Base-by-base conservation (phyloP, 352 stramenopile species). In the Pythium phragmitis region DNA sequence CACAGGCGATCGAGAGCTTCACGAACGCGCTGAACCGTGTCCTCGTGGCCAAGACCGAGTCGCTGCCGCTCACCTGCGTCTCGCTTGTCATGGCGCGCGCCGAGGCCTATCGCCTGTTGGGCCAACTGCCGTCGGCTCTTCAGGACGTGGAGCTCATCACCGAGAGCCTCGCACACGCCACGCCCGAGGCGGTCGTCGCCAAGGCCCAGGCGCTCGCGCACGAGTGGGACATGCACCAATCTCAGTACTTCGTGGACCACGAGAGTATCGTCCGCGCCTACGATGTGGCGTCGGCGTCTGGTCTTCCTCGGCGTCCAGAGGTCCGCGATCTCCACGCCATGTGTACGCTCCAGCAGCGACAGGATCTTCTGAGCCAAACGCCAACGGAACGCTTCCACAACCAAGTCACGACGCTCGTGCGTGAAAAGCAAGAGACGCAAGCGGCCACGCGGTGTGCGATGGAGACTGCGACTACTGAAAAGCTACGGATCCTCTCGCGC, bases 201-300 rank as follows among this genome's bases (percentile, higher is more conserved):
- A 34, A 60, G 63, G 46, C 46, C 16, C 9, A 64, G 28, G 28
- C 34, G 4, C 51, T 78, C 67, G 12, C 63, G 11, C 50, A 54
- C 0, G 70, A 65, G 6, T 85, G 78, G 80, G 74, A 77, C 39
- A 60, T 59, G n/a, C 75, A 80, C 30, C 68, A 85, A 60, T 39
- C 49, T 19, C 70, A 79, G 42, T 87, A 75, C 54, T 76, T 78
- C 37, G 69, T 89, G 3, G 80, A 89, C 56, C 65, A 79, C 43
- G 63, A 79, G n/a, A 65, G 67, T 19, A 48, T 86, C 14, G 73
- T 79, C 46, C 74, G 80, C 16, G 66, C 76, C 11, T 89, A 85
- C 16, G 72, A 89, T 46, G 74, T 87, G 5, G 73, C 69, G 14
- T 4, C 21, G 12, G 28, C 54, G 13, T 79, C 70, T 7, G 80